These are phyloP conservation scores for Oligophagozyma castellii DNA, from an alignment of 1,139 yeast species.

Conservation along the genomic window DNA sequence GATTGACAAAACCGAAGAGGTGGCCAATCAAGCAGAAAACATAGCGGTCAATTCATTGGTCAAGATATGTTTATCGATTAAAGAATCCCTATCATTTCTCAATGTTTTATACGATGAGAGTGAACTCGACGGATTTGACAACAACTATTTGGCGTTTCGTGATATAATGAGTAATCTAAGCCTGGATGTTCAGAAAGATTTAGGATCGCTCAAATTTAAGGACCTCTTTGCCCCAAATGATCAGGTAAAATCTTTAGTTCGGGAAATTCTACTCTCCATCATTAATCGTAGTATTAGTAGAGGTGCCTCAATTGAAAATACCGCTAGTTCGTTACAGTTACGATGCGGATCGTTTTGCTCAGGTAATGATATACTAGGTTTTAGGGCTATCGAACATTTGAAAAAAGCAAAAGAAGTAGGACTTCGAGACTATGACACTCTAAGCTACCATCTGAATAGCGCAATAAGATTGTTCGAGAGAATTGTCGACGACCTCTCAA, in stretches of 20 bases:
- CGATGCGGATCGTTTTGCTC: constrained; percentile 95
- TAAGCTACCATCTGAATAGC: constrained; percentile 54
- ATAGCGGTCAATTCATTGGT: constrained; percentile 73
- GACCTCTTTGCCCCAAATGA: constrained; percentile 62
- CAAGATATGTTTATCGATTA: constrained; percentile 62
- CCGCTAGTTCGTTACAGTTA: constrained; percentile 78
- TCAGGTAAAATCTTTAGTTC: constrained; percentile 52
- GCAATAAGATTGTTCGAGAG: constrained; percentile 68
- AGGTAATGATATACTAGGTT: constrained; percentile 81
- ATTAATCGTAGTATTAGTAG: constrained; percentile 77
- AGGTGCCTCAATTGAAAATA: constrained; percentile 88
- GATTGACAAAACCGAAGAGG: constrained; percentile 27
- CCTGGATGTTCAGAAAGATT: constrained; percentile 49
- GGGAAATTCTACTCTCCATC: constrained; percentile 77
- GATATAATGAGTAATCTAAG: constrained; percentile 63
- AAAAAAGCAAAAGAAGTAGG: constrained; percentile 76
- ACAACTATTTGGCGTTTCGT: constrained; percentile 32
- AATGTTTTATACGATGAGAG: constrained; percentile 73
- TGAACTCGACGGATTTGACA: constrained; percentile 29
- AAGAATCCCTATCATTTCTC: constrained; percentile 82
- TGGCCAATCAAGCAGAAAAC: constrained; percentile 79
- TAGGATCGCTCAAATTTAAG: constrained; percentile 54
- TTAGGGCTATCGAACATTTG: constrained; percentile 85
- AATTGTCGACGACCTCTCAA: constrained; percentile 63
- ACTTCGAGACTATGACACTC: constrained; percentile 52